Evolutionary conservation across 164 flowering plant genomes (phyloP).

Genomic region (Nelumbo lutea): DNA sequence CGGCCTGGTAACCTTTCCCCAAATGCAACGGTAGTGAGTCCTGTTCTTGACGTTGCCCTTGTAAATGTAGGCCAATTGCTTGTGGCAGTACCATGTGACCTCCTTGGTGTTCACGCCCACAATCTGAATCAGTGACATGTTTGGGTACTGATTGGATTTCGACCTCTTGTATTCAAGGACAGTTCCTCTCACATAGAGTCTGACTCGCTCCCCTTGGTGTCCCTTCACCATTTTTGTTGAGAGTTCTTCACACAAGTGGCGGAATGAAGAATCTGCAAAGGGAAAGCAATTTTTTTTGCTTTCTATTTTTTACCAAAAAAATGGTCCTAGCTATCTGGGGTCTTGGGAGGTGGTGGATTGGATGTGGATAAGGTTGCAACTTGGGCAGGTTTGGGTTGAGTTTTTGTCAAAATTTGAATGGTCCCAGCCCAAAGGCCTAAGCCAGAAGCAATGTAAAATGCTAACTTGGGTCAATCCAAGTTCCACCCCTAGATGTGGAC

Average conservation of each 20-base stretch:
- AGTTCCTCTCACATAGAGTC: slow-evolving; percentile 39
- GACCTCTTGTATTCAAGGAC: slow-evolving; percentile 43
- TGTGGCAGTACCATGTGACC: slow-evolving; percentile 36
- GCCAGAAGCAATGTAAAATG: too few relatives aligned
- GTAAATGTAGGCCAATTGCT: slow-evolving; percentile 40
- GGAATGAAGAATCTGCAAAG: background rate
- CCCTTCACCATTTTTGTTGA: slow-evolving; percentile 28
- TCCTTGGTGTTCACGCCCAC: slow-evolving; percentile 48
- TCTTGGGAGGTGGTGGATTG: too few relatives aligned
- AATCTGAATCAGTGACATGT: slow-evolving; percentile 38
- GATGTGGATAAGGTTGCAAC: too few relatives aligned
- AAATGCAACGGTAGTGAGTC: slow-evolving; percentile 30
- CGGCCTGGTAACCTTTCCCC: slow-evolving; percentile 44
- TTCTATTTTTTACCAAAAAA: too few relatives aligned
- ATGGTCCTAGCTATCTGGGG: too few relatives aligned
- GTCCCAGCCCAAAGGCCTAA: too few relatives aligned
- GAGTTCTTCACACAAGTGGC: background rate
- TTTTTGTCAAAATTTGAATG: too few relatives aligned
- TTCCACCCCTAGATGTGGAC: too few relatives aligned
- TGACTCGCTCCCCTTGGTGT: slow-evolving; percentile 33
- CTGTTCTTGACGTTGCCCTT: slow-evolving; percentile 45
- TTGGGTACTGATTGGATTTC: slow-evolving; percentile 46
- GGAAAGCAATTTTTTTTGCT: background rate
- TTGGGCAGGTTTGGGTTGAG: too few relatives aligned
- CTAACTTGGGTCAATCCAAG: too few relatives aligned